Evolutionary conservation across 345 rosid genomes (phyloP).

Genomic region (Rhizophora apiculata): DNA sequence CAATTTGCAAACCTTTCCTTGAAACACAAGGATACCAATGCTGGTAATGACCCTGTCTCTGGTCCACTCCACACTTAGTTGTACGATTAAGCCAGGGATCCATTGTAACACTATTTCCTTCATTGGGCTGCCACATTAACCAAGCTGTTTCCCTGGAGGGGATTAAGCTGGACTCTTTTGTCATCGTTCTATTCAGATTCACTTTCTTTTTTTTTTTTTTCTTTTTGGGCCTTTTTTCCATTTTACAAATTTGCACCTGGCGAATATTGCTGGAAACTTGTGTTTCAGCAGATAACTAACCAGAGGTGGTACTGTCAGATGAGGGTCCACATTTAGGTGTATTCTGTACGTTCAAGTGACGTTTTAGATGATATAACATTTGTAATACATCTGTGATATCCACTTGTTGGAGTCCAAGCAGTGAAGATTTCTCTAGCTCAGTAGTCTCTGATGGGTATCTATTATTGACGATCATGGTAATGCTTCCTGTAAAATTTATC

Average conservation of each 20-base stretch:
- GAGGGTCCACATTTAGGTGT: slow-evolving; percentile 24
- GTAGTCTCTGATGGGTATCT: slow-evolving; percentile 19
- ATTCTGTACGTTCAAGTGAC: slow-evolving; percentile 24
- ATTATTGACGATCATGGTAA: slow-evolving; percentile 8
- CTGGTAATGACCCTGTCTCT: slow-evolving; percentile 58
- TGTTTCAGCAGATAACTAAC: not conserved
- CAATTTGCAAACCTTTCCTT: slow-evolving; percentile 80
- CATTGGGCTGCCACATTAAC: slow-evolving; percentile 18
- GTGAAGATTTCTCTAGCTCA: slow-evolving; percentile 18
- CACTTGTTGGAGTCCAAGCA: slow-evolving; percentile 16
- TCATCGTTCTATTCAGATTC: not conserved
- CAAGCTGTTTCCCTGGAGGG: slow-evolving; percentile 14
- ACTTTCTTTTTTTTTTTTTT: not conserved
- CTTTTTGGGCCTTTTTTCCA: not conserved
- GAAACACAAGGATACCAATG: slow-evolving; percentile 59
- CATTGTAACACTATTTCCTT: slow-evolving; percentile 21
- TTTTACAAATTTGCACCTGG: not conserved
- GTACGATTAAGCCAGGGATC: slow-evolving; percentile 20
- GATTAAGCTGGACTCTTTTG: slow-evolving; percentile 21
- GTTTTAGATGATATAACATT: slow-evolving; percentile 14
- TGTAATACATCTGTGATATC: slow-evolving; percentile 8
- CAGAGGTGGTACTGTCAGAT: slow-evolving; percentile 12
- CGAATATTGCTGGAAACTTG: not conserved
- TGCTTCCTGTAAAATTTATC: slow-evolving; percentile 26
- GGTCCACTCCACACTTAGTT: slow-evolving; percentile 62